A percentile compares a stretch with the other conserved stretches of the same genome.
Evolutionary conservation across 1,139 yeast species (phyloP).

Genomic region (Lodderomyces parapsilosis): DNA sequence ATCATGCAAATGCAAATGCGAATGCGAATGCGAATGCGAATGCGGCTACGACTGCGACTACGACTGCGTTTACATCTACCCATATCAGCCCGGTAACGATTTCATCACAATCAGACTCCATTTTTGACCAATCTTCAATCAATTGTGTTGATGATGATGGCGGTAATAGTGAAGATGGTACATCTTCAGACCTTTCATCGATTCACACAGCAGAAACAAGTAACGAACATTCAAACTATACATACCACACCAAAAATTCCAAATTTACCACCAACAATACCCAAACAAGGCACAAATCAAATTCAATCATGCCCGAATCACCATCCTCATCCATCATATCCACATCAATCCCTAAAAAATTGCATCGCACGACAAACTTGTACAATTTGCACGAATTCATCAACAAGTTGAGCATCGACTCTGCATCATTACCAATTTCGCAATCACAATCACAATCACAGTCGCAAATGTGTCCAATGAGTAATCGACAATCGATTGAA

Average conservation of each 20-base stretch:
- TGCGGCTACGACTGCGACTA: not conserved
- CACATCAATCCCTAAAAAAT: slow-evolving; percentile 10
- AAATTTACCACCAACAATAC: not conserved
- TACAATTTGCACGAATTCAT: slow-evolving; percentile 24
- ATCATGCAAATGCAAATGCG: not conserved
- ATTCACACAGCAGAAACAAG: not conserved
- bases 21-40: not conserved
- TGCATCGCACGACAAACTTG: slow-evolving; percentile 25
- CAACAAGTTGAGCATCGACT: slow-evolving; percentile 17
- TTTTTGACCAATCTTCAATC: slow-evolving; percentile 23
- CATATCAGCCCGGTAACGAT: slow-evolving; percentile 9
- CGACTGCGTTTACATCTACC: not conserved
- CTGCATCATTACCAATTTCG: slow-evolving; percentile 5
- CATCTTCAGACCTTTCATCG: slow-evolving; percentile 9
- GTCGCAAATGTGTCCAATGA: slow-evolving; percentile 18
- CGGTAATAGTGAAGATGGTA: slow-evolving; percentile 2
- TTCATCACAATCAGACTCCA: slow-evolving; percentile 16
- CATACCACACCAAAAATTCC: too few species aligned
- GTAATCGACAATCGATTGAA: slow-evolving; percentile 26
- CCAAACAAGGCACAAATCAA: not conserved
- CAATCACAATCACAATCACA: not conserved
- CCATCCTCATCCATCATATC: slow-evolving; percentile 2
- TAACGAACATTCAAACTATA: slow-evolving; percentile 1
- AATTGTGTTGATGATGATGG: slow-evolving; percentile 20
- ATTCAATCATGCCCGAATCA: not conserved